A percentile compares a stretch with the other conserved stretches of the same genome.
Conservation (phyloP, 1,139 yeast genomes). For the Zhuliangozyma blackwelliae region DNA sequence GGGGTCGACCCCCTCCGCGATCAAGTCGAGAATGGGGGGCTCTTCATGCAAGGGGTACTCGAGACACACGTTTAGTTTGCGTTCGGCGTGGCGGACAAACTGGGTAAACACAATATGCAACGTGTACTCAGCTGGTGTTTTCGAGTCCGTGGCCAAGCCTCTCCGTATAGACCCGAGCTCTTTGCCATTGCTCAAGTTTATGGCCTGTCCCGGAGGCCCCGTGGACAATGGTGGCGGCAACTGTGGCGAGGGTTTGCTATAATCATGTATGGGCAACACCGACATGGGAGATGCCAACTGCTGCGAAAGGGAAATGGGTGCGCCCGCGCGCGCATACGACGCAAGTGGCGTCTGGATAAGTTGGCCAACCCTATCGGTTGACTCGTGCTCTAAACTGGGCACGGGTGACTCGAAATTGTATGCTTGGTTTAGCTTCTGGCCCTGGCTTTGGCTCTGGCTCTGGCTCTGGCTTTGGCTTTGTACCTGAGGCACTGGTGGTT, state of each 20-base stretch:
- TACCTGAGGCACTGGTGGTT: constrained; percentile 15
- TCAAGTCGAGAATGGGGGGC: constrained; percentile 75
- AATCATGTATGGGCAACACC: constrained; percentile 13
- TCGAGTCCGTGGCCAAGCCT: constrained; percentile 58
- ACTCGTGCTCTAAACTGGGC: constrained; percentile 1
- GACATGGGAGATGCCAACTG: constrained; percentile 22
- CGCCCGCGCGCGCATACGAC: constrained; percentile 3
- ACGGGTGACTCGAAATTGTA: background rate
- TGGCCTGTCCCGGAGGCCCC: constrained; percentile 17
- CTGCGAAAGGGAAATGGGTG: constrained; percentile 7
- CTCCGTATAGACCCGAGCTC: constrained; percentile 34
- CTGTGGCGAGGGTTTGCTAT: constrained; percentile 30
- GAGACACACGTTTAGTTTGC: constrained; percentile 72
- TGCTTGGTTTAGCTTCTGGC: no score
- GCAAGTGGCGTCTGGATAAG: constrained; percentile 1
- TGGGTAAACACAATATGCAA: constrained; percentile 91
- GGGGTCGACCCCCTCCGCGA: constrained; percentile 84
- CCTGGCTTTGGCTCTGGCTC: no score
- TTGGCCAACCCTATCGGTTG: constrained; percentile 7
- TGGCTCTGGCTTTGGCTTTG: no score
- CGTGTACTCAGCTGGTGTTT: constrained; percentile 90
- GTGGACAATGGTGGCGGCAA: constrained; percentile 27
- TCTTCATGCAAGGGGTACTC: constrained; percentile 67
- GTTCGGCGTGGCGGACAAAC: constrained; percentile 89
- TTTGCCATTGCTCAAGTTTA: constrained; percentile 30